These are phyloP conservation scores for Acanthochlamys bracteata DNA, from an alignment of 106 monocot genomes.

Conservation along the genomic window DNA sequence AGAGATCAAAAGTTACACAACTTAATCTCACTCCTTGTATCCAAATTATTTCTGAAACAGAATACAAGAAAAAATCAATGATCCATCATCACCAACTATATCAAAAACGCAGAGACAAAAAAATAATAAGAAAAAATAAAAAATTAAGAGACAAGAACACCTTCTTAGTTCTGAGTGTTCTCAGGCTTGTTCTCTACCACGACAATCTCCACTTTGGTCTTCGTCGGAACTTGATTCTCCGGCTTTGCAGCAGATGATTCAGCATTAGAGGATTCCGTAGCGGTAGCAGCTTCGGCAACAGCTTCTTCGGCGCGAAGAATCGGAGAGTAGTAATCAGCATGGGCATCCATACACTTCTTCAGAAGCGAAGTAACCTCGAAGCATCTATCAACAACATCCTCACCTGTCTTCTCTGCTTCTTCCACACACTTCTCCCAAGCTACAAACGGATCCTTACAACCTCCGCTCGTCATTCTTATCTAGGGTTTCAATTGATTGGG, in stretches of 20 bases:
- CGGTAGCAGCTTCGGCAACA: conserved; percentile 8
- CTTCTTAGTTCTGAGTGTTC: not conserved
- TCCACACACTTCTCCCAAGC: conserved; percentile 87
- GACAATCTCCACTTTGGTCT: not conserved
- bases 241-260: no score
- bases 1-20: not conserved
- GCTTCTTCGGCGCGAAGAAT: conserved; percentile 62
- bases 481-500: no score
- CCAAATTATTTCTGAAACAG: no score
- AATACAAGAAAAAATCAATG: not conserved
- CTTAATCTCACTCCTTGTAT: no score
- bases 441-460: conserved; percentile 71
- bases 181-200: not conserved
- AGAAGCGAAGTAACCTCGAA: conserved; percentile 43
- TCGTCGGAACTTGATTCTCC: no score
- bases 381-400: conserved; percentile 65
- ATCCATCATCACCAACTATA: no score
- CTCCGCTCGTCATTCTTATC: conserved; percentile 66
- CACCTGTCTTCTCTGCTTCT: conserved; percentile 48
- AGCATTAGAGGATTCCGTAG: no score
- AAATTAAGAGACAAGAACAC: not conserved
- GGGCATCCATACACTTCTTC: conserved; percentile 86
- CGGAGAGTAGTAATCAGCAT: conserved; percentile 81
- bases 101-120: not conserved
- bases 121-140: no score